Evolutionary conservation across 2,329 filamentous ascomycete genomes (phyloP).

Genomic region (Ampelomyces quisqualis): DNA sequence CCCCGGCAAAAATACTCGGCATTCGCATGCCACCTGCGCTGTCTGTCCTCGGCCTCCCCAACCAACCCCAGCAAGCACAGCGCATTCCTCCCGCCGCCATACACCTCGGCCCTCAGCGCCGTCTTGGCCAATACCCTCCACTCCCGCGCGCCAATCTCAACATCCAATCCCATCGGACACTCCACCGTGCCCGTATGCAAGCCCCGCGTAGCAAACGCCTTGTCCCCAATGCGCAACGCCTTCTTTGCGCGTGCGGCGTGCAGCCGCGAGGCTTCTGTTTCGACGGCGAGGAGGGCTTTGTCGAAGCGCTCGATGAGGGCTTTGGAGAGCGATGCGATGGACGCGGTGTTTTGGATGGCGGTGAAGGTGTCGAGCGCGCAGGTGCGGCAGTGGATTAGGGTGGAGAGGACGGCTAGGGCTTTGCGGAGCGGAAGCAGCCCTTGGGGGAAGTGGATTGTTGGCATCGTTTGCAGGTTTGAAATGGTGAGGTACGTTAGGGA

Average conservation of each 20-base stretch:
- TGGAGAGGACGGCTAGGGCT: conserved; percentile 45
- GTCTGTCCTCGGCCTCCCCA: conserved; percentile 45
- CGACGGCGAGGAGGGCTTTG: conserved; percentile 45
- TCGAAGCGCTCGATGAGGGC: conserved; percentile 47
- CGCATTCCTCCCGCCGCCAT: conserved; percentile 39
- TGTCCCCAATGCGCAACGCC: conserved; percentile 48
- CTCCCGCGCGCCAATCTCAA: conserved; percentile 48
- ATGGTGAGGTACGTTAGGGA: conserved; percentile 50
- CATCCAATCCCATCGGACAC: conserved; percentile 49
- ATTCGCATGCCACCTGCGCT: conserved; percentile 49
- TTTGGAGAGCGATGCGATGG: conserved; percentile 46
- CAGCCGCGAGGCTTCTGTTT: conserved; percentile 42
- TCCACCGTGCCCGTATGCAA: conserved; percentile 47
- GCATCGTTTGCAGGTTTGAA: conserved; percentile 45
- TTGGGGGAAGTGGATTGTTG: conserved; percentile 46
- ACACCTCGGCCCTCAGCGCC: conserved; percentile 48
- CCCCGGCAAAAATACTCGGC: too few species aligned
- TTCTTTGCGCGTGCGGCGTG: conserved; percentile 40
- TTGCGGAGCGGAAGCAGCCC: conserved; percentile 45
- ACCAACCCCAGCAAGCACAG: conserved; percentile 40
- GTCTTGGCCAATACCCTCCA: conserved; percentile 49
- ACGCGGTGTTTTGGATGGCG: conserved; percentile 50
- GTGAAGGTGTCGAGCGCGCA: conserved; percentile 48
- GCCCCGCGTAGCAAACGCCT: conserved; percentile 41
- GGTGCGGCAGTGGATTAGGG: conserved; percentile 44